These are phyloP conservation scores for Porcisia deanei DNA, from an alignment of 208 protist genomes.

Conservation along the genomic window DNA sequence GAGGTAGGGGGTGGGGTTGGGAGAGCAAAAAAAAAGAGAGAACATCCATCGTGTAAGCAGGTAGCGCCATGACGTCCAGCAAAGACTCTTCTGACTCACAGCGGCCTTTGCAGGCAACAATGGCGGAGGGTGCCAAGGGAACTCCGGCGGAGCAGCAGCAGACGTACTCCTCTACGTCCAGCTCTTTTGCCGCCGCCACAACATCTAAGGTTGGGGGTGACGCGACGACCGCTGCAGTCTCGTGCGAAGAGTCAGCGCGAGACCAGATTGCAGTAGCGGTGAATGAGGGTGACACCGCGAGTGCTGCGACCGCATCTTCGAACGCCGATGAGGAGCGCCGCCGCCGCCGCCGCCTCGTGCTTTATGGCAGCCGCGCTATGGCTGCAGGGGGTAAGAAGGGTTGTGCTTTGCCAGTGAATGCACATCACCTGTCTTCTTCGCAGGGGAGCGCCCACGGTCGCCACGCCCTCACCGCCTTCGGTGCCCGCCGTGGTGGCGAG, in stretches of 20 bases:
- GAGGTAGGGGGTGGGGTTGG: not conserved
- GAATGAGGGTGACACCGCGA: not conserved
- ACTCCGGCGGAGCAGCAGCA: not conserved
- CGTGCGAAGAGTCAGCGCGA: not conserved
- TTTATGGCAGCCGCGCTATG: conserved; percentile 84
- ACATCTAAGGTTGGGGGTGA: not conserved
- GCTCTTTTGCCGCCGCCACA: not conserved
- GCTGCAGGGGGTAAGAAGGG: conserved; percentile 65
- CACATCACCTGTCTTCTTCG: not conserved
- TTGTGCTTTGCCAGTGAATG: not conserved
- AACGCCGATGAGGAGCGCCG: conserved; percentile 23
- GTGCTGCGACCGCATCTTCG: not conserved
- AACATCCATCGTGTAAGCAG: not conserved
- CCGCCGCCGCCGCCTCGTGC: conserved; percentile 46
- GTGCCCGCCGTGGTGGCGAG: conserved; percentile 53
- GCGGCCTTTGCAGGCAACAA: not conserved
- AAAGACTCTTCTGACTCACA: not conserved
- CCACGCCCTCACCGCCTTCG: conserved; percentile 62
- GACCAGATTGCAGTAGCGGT: not conserved
- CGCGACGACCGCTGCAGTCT: not conserved
- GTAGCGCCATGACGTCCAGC: not conserved
- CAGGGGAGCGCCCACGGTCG: not conserved
- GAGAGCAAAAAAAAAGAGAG: not conserved
- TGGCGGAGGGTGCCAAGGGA: not conserved
- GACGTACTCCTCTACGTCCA: not conserved